Conservation (phyloP, 2,329 filamentous ascomycete species). For the Chaetomium olivaceum region DNA sequence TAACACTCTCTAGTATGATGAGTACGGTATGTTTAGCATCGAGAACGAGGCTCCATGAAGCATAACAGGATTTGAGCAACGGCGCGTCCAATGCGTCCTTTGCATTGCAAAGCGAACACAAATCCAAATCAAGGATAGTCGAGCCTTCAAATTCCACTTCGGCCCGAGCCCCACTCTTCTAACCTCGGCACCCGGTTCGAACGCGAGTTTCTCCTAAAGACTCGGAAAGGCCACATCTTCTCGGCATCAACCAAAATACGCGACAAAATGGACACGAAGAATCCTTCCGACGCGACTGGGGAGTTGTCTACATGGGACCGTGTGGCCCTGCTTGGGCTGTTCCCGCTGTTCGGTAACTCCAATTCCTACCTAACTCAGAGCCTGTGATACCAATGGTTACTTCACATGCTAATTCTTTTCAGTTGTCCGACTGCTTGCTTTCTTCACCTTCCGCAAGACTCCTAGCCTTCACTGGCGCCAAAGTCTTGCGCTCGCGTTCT, state of each 20-base stretch:
- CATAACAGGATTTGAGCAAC: no score
- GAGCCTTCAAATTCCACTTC: not conserved
- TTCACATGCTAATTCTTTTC: not conserved
- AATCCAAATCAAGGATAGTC: not conserved
- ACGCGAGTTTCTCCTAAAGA: no score
- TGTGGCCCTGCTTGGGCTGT: not conserved
- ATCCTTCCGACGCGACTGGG: not conserved
- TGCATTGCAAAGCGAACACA: not conserved
- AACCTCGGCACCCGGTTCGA: not conserved
- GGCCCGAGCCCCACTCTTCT: not conserved
- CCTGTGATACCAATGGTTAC: not conserved
- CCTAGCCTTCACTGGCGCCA: constrained; percentile 24
- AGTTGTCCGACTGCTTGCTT: constrained; percentile 10
- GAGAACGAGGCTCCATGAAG: no score
- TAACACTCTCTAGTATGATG: no score
- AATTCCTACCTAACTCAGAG: not conserved
- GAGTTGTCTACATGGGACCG: not conserved
- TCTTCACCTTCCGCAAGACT: constrained; percentile 10
- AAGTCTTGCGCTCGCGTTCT: constrained; percentile 16
- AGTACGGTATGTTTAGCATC: no score
- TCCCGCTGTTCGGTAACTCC: constrained; percentile 11
- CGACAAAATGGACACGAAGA: not conserved
- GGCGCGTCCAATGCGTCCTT: no score
- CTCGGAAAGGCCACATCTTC: not conserved
- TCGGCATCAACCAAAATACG: not conserved